Conservation (phyloP, 2,329 filamentous ascomycete genomes). For the Dothistroma septosporum region DNA sequence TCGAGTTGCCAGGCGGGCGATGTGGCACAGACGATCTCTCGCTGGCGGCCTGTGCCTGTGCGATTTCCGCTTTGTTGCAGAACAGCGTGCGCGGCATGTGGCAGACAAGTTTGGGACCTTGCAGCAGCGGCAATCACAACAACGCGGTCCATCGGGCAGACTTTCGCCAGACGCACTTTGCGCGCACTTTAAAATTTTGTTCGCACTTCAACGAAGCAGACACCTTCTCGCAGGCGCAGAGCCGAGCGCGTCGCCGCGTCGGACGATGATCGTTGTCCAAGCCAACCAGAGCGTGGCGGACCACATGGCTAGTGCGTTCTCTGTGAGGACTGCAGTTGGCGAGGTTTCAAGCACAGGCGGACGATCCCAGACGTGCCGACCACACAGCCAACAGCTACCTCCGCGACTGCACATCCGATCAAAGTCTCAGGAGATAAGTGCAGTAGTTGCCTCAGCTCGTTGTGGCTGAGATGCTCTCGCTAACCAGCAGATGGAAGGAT, state of each 20-base stretch:
- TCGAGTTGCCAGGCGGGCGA: background rate
- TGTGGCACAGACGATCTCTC: background rate
- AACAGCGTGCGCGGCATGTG: background rate
- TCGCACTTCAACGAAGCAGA: slow-evolving; percentile 4
- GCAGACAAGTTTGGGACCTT: background rate
- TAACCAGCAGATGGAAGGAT: slow-evolving; percentile 14
- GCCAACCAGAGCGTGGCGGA: slow-evolving; percentile 4
- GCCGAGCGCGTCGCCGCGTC: slow-evolving; percentile 6
- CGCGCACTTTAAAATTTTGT: slow-evolving; percentile 4
- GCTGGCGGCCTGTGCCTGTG: background rate
- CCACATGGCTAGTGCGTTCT: slow-evolving; percentile 9
- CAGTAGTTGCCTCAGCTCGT: background rate
- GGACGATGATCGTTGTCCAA: slow-evolving; percentile 2
- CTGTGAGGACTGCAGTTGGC: background rate
- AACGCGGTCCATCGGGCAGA: slow-evolving; percentile 1
- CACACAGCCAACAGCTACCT: too few species aligned
- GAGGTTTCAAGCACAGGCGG: slow-evolving; percentile 5
- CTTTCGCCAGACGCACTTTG: slow-evolving; percentile 4
- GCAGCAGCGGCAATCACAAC: slow-evolving; percentile 1
- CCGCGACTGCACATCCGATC: background rate
- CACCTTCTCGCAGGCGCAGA: slow-evolving; percentile 6
- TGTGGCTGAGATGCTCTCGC: background rate
- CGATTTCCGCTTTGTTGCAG: background rate
- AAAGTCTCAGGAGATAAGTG: too few species aligned
- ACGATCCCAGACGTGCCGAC: slow-evolving; percentile 9